Conservation (phyloP, 2,329 filamentous ascomycete genomes). For the Phaeosphaeriaceae sp. region DNA sequence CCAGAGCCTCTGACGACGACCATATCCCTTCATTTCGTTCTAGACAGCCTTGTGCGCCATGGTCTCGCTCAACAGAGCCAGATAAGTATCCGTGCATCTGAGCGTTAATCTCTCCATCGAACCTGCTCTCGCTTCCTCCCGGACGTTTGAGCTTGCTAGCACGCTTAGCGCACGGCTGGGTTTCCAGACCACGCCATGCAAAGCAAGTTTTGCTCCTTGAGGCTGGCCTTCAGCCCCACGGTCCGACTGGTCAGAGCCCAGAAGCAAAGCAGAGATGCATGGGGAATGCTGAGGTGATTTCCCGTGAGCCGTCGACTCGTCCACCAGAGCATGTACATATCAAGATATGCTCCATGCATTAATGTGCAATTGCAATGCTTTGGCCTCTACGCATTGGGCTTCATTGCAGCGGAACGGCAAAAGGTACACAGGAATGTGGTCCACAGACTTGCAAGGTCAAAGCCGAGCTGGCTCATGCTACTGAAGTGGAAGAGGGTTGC, state of each 20-base stretch:
- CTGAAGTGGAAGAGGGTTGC: slow-evolving; percentile 4
- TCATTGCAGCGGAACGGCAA: not conserved
- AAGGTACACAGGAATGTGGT: not conserved
- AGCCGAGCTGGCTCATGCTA: not conserved
- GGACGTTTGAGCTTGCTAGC: slow-evolving; percentile 47
- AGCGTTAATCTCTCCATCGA: slow-evolving; percentile 44
- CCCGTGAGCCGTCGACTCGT: slow-evolving; percentile 5
- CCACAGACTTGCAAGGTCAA: not conserved
- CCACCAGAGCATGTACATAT: not conserved
- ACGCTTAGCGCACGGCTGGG: slow-evolving; percentile 37
- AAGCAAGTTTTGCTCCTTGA: slow-evolving; percentile 31
- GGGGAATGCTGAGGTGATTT: slow-evolving; percentile 6
- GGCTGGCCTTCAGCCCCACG: slow-evolving; percentile 34
- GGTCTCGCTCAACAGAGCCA: slow-evolving; percentile 33
- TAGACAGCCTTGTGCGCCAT: slow-evolving; percentile 35
- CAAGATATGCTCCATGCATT: not conserved
- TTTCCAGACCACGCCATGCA: slow-evolving; percentile 28
- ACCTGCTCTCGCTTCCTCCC: slow-evolving; percentile 48
- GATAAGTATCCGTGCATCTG: slow-evolving; percentile 37
- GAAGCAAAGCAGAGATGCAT: slow-evolving; percentile 18
- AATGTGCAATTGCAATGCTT: slow-evolving; percentile 1
- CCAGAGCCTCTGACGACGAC: slow-evolving; percentile 39
- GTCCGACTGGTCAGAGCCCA: slow-evolving; percentile 25
- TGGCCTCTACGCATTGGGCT: not conserved
- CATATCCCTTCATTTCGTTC: slow-evolving; percentile 50